A percentile compares a stretch with the other conserved stretches of the same genome.
Conservation (phyloP, 208 protist genomes). For the Crithidia bombi region DNA sequence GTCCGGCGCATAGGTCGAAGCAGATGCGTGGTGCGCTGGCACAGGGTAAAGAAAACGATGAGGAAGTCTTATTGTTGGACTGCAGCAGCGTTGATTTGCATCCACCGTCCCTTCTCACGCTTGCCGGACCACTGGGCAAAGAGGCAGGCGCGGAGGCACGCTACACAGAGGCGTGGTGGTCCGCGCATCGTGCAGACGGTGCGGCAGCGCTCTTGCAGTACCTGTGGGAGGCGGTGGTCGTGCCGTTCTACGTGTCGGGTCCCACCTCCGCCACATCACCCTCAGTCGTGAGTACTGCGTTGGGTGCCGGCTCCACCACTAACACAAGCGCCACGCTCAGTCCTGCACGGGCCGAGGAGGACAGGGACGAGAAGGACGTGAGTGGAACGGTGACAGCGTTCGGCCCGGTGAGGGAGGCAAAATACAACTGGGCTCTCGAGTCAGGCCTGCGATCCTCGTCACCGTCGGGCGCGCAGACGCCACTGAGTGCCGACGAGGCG, state of each 20-base stretch:
- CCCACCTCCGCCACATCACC: background rate
- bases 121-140: background rate
- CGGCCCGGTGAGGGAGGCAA: slow-evolving; percentile 3
- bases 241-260: slow-evolving; percentile 57
- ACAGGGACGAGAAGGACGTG: slow-evolving; percentile 19
- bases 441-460: background rate
- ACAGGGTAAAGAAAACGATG: background rate
- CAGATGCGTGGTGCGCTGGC: background rate
- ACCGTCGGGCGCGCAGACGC: background rate
- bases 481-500: background rate
- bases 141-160: background rate
- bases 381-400: slow-evolving; percentile 31
- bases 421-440: slow-evolving; percentile 4
- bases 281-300: background rate
- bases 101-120: background rate
- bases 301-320: background rate
- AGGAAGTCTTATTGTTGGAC: slow-evolving; percentile 26
- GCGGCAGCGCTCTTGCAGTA: slow-evolving; percentile 43
- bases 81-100: background rate
- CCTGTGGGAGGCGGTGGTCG: slow-evolving; percentile 49
- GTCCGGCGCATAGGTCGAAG: background rate
- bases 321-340: slow-evolving; percentile 5
- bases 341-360: background rate
- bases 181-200: slow-evolving; percentile 12
- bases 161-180: slow-evolving; percentile 15